Conservation (phyloP, 2,329 filamentous ascomycete genomes). For the Parastagonospora nodorum region DNA sequence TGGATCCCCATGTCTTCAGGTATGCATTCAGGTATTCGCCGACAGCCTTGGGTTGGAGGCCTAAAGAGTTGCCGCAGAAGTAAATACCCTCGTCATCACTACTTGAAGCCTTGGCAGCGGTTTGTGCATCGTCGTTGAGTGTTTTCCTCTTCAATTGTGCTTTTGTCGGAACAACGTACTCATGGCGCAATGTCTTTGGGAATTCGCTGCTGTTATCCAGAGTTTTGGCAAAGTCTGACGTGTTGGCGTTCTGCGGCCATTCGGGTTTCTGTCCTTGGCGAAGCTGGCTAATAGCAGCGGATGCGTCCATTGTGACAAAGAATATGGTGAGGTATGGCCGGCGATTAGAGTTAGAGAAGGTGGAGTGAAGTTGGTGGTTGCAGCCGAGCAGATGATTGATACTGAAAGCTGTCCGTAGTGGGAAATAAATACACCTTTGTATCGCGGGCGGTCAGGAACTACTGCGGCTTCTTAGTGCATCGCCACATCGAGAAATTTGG, state of each 20-base stretch:
- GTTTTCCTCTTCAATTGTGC: slow-evolving; percentile 69
- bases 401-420: neutral
- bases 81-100: slow-evolving; percentile 65
- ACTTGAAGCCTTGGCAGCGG: slow-evolving; percentile 33
- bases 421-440: neutral
- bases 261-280: slow-evolving; percentile 36
- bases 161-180: slow-evolving; percentile 79
- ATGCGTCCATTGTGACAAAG: slow-evolving; percentile 26
- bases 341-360: neutral
- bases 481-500: no score
- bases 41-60: slow-evolving; percentile 75
- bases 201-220: slow-evolving; percentile 41
- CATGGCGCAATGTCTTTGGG: slow-evolving; percentile 56
- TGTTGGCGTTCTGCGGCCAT: slow-evolving; percentile 30
- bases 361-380: neutral
- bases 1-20: slow-evolving; percentile 79
- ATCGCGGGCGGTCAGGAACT: neutral
- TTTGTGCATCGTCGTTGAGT: slow-evolving; percentile 41
- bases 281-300: slow-evolving; percentile 29
- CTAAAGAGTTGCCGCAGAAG: slow-evolving; percentile 87
- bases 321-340: neutral
- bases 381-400: neutral
- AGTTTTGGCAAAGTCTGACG: slow-evolving; percentile 30
- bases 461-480: neutral
- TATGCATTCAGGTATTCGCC: slow-evolving; percentile 71